A percentile compares a stretch with the other conserved stretches of the same genome.
phyloP scores from a whole-genome alignment of 208 protist genomes.

The Willaertia magna region DNA sequence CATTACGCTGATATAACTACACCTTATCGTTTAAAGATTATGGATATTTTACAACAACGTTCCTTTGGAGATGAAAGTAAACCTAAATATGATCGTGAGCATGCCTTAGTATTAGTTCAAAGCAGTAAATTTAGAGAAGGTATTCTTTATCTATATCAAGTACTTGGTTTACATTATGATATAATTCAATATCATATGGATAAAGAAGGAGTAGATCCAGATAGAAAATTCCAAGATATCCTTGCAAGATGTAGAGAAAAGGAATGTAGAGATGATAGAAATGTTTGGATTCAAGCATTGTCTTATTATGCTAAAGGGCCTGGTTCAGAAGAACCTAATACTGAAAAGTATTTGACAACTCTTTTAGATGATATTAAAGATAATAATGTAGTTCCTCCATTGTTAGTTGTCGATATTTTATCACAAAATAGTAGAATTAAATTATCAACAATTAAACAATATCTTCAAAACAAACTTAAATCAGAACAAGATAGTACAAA shows the following conservation, averaged over 20 bases:
- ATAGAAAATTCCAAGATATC: conserved; percentile 21
- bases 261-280: background rate
- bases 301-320: conserved; percentile 46
- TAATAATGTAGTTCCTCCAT: conserved; percentile 63
- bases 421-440: conserved; percentile 28
- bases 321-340: conserved; percentile 32
- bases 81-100: conserved; percentile 63
- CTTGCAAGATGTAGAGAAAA: background rate
- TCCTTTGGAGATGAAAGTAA: conserved; percentile 44
- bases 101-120: conserved; percentile 68
- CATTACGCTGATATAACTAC: background rate
- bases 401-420: conserved; percentile 77
- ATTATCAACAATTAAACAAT: conserved; percentile 63
- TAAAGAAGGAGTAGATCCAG: conserved; percentile 37
- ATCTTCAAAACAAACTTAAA: conserved; percentile 48
- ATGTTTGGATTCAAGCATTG: conserved; percentile 68
- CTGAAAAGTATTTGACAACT: conserved; percentile 20
- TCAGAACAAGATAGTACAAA: conserved; percentile 21
- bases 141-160: conserved; percentile 67
- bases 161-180: conserved; percentile 53
- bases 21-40: background rate
- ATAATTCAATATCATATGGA: conserved; percentile 73
- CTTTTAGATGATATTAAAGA: conserved; percentile 61
- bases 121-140: conserved; percentile 66
- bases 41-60: background rate